Base-by-base conservation (phyloP, 805 yeast genomes). In the Metschnikowia proteae region DNA sequence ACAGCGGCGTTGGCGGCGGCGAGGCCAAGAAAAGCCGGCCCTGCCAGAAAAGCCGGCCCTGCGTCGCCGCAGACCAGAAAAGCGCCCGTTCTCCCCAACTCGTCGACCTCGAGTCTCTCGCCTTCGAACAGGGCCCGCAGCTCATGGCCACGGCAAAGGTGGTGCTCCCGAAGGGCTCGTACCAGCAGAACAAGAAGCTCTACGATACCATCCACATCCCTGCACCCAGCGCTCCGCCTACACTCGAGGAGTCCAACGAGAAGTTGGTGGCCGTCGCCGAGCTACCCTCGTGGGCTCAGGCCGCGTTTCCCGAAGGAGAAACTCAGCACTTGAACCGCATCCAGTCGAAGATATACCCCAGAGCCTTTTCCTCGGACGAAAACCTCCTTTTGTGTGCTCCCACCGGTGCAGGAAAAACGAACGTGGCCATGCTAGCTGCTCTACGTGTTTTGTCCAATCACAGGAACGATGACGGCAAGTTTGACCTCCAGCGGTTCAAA, bases 351-450 rank as follows among this genome's bases (percentile, higher is more conserved):
- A 89, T 91, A 0, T 88, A 68, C 54, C 94, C 94, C 1, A 61
- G 72, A n/a, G 97, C 96, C 0, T 88, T 92, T 54, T 60, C 75
- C 3, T 68, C 79, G 1, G 94, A 88, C 60, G 75, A 76, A 4
- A 92, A 91, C 59, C 63, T 94, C 35, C 69, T 92, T 13, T 71
- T 92, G 57, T 92, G 98, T 76, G 98, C 99, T 1, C 99, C 99
- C 5, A 92, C 99, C 0, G 99, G 99, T 71, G 97, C 97, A 2
- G 99, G 99, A 70, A 92, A 92, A 64, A 92, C 99, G 23, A 94
- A 94, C 63, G 96, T 94, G 28, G 99, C 99, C 0, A 80, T 94
- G 83, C 67, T 94, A 40, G 74, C 96, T 0, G 75, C 88, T 4
- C 70, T 91, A n/a, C 68, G 84, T 43, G 72, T 86, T 0, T 62